Evolutionary conservation across 176 grass and related monocot genomes (phyloP), one percentile per base, ranked within the genome.

Genomic region (Aechmea fasciata): DNA sequence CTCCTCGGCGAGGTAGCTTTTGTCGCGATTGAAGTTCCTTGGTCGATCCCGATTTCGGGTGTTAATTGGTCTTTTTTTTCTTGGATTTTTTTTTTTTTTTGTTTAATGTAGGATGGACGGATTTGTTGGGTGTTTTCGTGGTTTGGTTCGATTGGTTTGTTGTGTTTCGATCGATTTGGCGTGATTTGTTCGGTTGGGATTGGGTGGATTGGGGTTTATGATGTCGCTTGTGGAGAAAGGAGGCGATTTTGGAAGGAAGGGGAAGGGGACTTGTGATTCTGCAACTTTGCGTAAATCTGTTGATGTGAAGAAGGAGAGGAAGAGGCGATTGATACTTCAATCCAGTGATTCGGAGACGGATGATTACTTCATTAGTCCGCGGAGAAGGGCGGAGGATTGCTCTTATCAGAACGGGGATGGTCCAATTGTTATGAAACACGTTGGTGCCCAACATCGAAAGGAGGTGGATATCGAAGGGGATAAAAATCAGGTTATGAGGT

Each of bases 341-440:
- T 78, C 79, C 13, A 94, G 90, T 74, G 86, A 89, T 52, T 89
- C 90, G 3, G 90, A 94, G 77, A 66, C 57, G 54, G 90, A 89
- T 0, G 85, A 89, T 17, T 68, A 54, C 69, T 63, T 49, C 66
- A 80, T 89, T 71, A 76, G 75, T 15, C 70, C 73, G 41, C 79
- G 77, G 64, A 19, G 49, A 49, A 77, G 67, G 48, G 28, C 48
- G 29, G 75, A 50, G 17, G 55, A 55, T 18, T 57, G 50, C 8
- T 55, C 50, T 47, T 49, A 64, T 3, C 68, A 57, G 77, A 84
- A 84, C 71, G 17, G 55, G 55, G 14, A 61, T n/a, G 55, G 17
- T 19, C 15, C 55, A 19, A 61, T 15, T 61, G 13, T 19, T 6
- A 61, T 8, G 55, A 61, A 19, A 18, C 15, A 61, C 2, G 78